Base-by-base conservation (phyloP, 305 asterid species). In the Lippia alba region DNA sequence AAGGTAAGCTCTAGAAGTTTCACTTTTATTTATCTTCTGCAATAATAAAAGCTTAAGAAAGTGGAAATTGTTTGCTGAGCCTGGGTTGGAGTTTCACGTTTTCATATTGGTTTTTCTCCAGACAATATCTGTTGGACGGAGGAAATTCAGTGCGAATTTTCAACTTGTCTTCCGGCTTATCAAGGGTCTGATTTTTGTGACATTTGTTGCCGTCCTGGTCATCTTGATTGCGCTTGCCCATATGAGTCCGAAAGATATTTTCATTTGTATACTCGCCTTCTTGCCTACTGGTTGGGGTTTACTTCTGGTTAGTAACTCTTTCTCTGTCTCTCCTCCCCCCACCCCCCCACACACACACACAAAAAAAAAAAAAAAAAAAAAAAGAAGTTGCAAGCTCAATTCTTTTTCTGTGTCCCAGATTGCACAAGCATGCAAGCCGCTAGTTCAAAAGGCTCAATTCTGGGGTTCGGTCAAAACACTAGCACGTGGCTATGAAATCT, bases 271-370 rank as follows among this genome's bases (percentile, higher is more conserved):
- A 74, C 94, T 92, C 12, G 97, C 89, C 78, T 91, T 91, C 91
- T 74, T 91, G 91, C 97, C 96, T 8, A 89, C 97, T 16, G 96
- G 97, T 54, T 92, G 96, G 97, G 96, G 97, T 67, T 74, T 92
- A 67, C 96, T 92, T 70, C 94, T 80, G 96, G 97, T 91, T 50
- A 79, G 91, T 81, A 46, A 34, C 44, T 19, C 49, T 44, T 67
- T 32, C 49, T 36, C 41, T 36, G 41, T 36, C 41, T 36, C 8
- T 36, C 58, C 58, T 68, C 70, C 40, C 30, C 30, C 30, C 30
- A 1, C 30, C 3, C 30, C 30, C 30, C 30, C 30, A 24, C 30
- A 1, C 30, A 1, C 30, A 24, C 30, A 24, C 30, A 24, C 30
- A 24, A 24, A 24, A 24, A 24, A 39, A 7, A 1, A 5, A 9